Base-by-base conservation (phyloP, 441 rosid species). In the Mallotus repandus region DNA sequence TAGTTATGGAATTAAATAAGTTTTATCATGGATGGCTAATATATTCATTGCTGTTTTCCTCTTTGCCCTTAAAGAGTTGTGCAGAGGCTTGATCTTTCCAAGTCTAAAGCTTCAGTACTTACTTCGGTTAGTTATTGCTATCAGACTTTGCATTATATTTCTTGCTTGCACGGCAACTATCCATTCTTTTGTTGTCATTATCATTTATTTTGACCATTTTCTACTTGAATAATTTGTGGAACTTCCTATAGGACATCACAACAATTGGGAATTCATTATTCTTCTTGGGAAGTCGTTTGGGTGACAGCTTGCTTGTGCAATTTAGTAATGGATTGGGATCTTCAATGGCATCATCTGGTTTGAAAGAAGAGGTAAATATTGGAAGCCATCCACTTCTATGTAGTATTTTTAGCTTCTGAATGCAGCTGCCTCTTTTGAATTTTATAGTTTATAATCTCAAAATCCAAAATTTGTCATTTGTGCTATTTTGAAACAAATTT, bases 301-400 rank as follows among this genome's bases (percentile, higher is more conserved):
- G 99, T 57, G 98, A 96, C 87, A 96, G 99, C 89, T 85, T 92
- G 82, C 97, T 96, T 66, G 99, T 96, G 76, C 99, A 96, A 70
- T 94, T 85, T 82, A 85, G 91, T 68, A 78, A 86, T 82, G 90
- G 91, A 56, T 82, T 84, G 66, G 98, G 90, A 68, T 74, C 97
- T 75, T 86, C 96, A 66, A 70, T 81, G 71, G 77, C 84, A 71
- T 78, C 90, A 74, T 80, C 89, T 75, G 89, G 89, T 73, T 77
- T 87, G 77, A 89, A 89, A 82, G 98, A 93, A 81, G 99, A 94
- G 98, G 99, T 94, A 71, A 67, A 77, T 69, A 56, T 29, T 73
- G 58, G 68, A 46, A 75, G 63, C 62, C 52, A 53, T 68, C 48
- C 49, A 50, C 61, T 69, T 70, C 46, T 59, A 13, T 35, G 18